A percentile compares a stretch with the other conserved stretches of the same genome.
Conservation (phyloP, 2,329 filamentous ascomycete species). For the Ophiosphaerella narmari region DNA sequence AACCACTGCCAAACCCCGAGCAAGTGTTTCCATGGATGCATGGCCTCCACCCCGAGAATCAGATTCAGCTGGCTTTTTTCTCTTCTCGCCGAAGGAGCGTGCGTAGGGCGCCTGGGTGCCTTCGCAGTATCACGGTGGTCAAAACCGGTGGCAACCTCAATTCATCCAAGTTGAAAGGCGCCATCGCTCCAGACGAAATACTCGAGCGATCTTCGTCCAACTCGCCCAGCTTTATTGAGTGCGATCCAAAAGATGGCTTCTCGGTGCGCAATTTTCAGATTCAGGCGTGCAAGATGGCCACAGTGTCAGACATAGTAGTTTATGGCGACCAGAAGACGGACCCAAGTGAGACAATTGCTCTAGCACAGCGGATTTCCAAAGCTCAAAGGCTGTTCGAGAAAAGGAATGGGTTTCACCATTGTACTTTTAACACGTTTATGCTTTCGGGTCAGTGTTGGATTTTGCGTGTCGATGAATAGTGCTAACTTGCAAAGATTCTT, state of each 20-base stretch:
- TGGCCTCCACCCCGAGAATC: conserved; percentile 85
- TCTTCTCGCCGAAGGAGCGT: conserved; percentile 73
- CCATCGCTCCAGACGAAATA: conserved; percentile 81
- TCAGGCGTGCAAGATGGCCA: conserved; percentile 84
- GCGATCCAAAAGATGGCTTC: conserved; percentile 87
- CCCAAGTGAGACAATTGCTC: conserved; percentile 67
- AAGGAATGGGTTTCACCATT: conserved; percentile 62
- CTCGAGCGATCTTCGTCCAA: conserved; percentile 58
- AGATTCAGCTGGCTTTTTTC: conserved; percentile 89
- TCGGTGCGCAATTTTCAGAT: conserved; percentile 98
- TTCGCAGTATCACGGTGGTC: conserved; percentile 81
- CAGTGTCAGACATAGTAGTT: conserved; percentile 88
- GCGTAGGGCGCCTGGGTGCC: conserved; percentile 72
- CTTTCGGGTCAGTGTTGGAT: conserved; percentile 56
- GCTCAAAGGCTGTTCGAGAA: conserved; percentile 77
- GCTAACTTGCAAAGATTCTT: conserved; percentile 33
- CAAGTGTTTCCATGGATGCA: conserved; percentile 96
- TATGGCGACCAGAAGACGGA: conserved; percentile 75
- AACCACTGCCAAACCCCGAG: conserved; percentile 82
- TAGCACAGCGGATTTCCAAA: conserved; percentile 67
- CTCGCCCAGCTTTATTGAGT: conserved; percentile 71
- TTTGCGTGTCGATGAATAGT: neutral
- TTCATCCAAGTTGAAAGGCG: conserved; percentile 79
- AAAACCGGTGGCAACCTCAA: conserved; percentile 84
- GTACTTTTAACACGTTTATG: conserved; percentile 84